Evolutionary conservation across 2,329 filamentous ascomycete species (phyloP).

Genomic region (Neocucurbitaria cava): DNA sequence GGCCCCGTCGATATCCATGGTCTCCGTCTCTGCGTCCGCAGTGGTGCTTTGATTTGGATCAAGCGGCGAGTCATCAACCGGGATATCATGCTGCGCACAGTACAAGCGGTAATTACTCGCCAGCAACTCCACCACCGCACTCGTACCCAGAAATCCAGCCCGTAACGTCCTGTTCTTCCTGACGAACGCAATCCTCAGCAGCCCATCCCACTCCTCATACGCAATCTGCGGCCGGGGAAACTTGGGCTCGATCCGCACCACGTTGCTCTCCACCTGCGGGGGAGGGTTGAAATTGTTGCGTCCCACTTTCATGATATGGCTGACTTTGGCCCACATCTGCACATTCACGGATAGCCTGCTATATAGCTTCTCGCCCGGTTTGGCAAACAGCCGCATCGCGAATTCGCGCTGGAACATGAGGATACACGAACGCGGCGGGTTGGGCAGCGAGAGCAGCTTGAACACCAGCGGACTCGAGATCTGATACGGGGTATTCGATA

Average conservation of each 20-base stretch:
- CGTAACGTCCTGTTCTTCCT: constrained; percentile 91
- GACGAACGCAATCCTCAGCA: constrained; percentile 81
- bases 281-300: constrained; percentile 97
- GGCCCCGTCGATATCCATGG: constrained; percentile 57
- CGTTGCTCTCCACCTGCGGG: constrained; percentile 88
- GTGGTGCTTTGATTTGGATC: constrained; percentile 30
- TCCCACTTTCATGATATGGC: constrained; percentile 86
- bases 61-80: constrained; percentile 68
- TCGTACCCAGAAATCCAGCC: constrained; percentile 80
- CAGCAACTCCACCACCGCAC: constrained; percentile 80
- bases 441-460: constrained; percentile 81
- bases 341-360: constrained; percentile 90
- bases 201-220: constrained; percentile 94
- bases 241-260: constrained; percentile 90
- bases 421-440: constrained; percentile 81
- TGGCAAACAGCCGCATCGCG: constrained; percentile 85
- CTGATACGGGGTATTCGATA: constrained; percentile 77
- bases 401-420: constrained; percentile 99
- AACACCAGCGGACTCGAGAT: constrained; percentile 94
- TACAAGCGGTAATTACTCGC: constrained; percentile 89
- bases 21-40: constrained; percentile 56
- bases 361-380: constrained; percentile 87
- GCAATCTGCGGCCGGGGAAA: constrained; percentile 83
- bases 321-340: constrained; percentile 84
- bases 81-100: constrained; percentile 85